Percentiles rank a stretch among this genome's conserved stretches.
These are phyloP conservation scores for Naganishia albida DNA, from an alignment of 1,284 basidiomycete genomes.

Conservation along the genomic window DNA sequence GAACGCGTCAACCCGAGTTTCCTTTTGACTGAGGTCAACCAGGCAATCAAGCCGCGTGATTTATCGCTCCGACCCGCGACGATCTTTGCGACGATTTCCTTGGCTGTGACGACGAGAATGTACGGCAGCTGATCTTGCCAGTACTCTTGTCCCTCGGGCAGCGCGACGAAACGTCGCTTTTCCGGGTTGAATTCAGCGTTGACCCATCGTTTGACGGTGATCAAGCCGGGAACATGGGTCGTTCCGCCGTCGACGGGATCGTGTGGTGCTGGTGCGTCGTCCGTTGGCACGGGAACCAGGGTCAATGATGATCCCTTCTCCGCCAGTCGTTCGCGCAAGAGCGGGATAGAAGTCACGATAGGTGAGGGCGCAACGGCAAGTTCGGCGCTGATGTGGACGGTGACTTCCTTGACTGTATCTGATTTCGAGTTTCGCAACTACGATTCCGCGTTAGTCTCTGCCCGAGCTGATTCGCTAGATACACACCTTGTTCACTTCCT, in stretches of 20 bases:
- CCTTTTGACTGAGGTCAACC: slow-evolving; percentile 42
- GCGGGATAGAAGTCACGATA: slow-evolving; percentile 47
- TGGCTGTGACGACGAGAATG: slow-evolving; percentile 45
- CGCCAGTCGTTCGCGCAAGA: slow-evolving; percentile 42
- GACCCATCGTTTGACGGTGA: slow-evolving; percentile 49
- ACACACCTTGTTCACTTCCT: slow-evolving; percentile 45
- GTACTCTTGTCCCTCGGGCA: slow-evolving; percentile 36
- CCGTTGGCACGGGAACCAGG: not conserved
- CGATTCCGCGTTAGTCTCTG: not conserved
- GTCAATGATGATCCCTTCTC: slow-evolving; percentile 43
- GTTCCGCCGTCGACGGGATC: slow-evolving; percentile 5
- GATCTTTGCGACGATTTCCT: slow-evolving; percentile 46
- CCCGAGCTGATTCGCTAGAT: not conserved
- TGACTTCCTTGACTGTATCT: slow-evolving; percentile 50
- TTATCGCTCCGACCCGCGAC: slow-evolving; percentile 37
- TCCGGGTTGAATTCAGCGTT: slow-evolving; percentile 41
- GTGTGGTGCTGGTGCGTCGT: slow-evolving; percentile 33
- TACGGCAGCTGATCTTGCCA: slow-evolving; percentile 54
- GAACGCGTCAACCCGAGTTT: slow-evolving; percentile 31
- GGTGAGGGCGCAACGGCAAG: slow-evolving; percentile 44
- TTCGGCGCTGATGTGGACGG: slow-evolving; percentile 49
- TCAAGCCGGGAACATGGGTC: slow-evolving; percentile 38
- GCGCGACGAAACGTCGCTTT: slow-evolving; percentile 43
- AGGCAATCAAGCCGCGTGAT: slow-evolving; percentile 37
- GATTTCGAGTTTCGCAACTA: slow-evolving; percentile 49